Percentiles rank a stretch among this genome's conserved stretches.
Conservation (phyloP, 192 early-diverging fungal genomes). For the Entomortierella parvispora region DNA sequence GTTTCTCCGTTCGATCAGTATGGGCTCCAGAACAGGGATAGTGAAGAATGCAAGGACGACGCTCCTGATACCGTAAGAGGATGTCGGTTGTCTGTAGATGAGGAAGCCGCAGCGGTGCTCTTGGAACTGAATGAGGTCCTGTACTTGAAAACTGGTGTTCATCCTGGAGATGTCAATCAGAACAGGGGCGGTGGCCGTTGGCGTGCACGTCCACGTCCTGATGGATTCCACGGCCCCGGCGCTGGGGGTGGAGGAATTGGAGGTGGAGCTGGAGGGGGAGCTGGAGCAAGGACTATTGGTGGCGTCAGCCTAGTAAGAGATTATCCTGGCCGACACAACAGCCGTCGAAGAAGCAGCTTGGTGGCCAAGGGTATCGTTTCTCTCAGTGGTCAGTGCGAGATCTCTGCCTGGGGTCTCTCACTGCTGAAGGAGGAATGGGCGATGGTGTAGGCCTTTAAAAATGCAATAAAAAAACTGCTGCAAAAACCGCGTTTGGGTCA, state of each 20-base stretch:
- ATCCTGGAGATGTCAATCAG: neutral
- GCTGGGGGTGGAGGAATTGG: neutral
- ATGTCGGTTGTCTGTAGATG: no score
- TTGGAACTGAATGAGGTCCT: no score
- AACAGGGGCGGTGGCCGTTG: neutral
- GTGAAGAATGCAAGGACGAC: no score
- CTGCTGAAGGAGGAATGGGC: slow-evolving; percentile 38
- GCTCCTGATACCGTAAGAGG: no score
- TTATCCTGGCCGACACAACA: neutral
- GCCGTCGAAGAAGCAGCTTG: neutral
- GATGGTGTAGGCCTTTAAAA: no score
- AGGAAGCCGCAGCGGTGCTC: no score
- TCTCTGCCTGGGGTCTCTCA: slow-evolving; percentile 36
- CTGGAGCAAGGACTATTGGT: neutral
- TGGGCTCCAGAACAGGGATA: no score
- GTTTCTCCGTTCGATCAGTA: no score
- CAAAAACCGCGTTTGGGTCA: no score
- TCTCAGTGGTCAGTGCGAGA: slow-evolving; percentile 28
- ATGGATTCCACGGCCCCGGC: neutral
- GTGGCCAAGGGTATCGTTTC: neutral
- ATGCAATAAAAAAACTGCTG: neutral
- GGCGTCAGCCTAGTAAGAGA: slow-evolving; percentile 3
- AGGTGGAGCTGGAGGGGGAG: neutral
- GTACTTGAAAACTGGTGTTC: neutral
- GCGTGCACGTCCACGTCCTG: neutral